phyloP scores from a whole-genome alignment of 2,329 filamentous ascomycete species.

The Aspergillus glaucus region DNA sequence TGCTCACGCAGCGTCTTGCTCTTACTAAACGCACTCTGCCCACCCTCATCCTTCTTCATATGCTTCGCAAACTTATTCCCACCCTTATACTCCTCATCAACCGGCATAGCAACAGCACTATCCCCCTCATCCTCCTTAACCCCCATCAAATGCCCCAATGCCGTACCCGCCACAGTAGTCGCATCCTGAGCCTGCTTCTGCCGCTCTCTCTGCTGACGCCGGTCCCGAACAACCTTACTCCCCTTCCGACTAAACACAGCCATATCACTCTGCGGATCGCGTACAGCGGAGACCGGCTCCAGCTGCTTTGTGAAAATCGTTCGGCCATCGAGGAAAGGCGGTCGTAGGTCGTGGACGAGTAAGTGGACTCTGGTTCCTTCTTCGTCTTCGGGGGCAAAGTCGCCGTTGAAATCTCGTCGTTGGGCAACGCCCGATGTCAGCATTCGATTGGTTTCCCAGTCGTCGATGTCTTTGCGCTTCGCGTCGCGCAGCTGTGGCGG shows the following conservation, averaged over 20 bases:
- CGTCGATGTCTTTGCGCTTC: constrained; percentile 89
- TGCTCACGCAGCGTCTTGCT: constrained; percentile 88
- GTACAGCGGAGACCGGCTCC: constrained; percentile 86
- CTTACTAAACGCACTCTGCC: constrained; percentile 83
- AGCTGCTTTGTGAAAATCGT: constrained; percentile 97
- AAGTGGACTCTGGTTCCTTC: constrained; percentile 85
- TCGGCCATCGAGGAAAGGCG: constrained; percentile 88
- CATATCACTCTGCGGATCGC: constrained; percentile 96
- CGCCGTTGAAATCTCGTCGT: constrained; percentile 69
- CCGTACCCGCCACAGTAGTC: constrained; percentile 85
- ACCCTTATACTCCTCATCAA: constrained; percentile 61
- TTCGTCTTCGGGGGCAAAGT: constrained; percentile 78
- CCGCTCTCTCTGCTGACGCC: constrained; percentile 83
- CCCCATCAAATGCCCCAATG: constrained; percentile 90
- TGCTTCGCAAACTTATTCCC: constrained; percentile 81
- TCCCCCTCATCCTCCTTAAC: constrained; percentile 86
- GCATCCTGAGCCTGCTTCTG: constrained; percentile 93
- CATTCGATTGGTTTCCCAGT: constrained; percentile 99
- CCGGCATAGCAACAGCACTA: constrained; percentile 71
- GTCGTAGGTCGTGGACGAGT: constrained; percentile 85
- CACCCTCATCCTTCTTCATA: constrained; percentile 76
- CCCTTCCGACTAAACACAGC: constrained; percentile 95
- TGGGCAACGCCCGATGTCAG: constrained; percentile 93
- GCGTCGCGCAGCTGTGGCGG: constrained; percentile 32
- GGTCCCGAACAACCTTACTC: constrained; percentile 85